Percentiles rank a stretch among this genome's conserved stretches.
These are phyloP conservation scores for Candida dubliniensis DNA, from an alignment of 1,139 yeast genomes.

Conservation along the genomic window DNA sequence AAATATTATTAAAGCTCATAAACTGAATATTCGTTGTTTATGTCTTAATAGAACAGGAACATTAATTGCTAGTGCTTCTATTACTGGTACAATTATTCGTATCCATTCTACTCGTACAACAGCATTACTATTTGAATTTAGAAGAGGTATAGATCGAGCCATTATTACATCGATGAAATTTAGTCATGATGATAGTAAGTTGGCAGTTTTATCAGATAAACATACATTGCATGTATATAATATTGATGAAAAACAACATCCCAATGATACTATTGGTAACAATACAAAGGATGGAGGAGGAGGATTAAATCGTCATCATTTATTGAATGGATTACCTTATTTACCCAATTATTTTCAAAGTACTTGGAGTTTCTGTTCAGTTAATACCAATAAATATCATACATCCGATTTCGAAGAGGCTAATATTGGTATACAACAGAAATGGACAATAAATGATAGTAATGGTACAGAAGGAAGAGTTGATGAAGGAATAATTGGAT, in stretches of 20 bases:
- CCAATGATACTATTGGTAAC: background rate
- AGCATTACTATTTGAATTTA: slow-evolving; percentile 73
- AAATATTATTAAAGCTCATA: slow-evolving; percentile 82
- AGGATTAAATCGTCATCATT: slow-evolving; percentile 59
- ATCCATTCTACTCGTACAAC: slow-evolving; percentile 75
- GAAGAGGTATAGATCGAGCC: slow-evolving; percentile 88
- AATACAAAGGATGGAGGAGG: slow-evolving; percentile 9
- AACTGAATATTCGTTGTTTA: slow-evolving; percentile 64
- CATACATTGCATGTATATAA: slow-evolving; percentile 84
- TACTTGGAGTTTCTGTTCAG: slow-evolving; percentile 85
- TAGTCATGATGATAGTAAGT: slow-evolving; percentile 67
- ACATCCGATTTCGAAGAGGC: background rate
- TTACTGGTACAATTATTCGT: slow-evolving; percentile 81
- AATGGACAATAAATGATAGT: slow-evolving; percentile 24
- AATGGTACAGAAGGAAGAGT: slow-evolving; percentile 28
- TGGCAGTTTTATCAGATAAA: slow-evolving; percentile 88
- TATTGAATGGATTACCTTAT: slow-evolving; percentile 55
- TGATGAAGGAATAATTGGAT: slow-evolving; percentile 71
- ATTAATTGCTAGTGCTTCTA: slow-evolving; percentile 84
- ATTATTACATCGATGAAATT: slow-evolving; percentile 79
- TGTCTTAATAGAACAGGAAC: slow-evolving; percentile 73
- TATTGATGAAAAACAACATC: slow-evolving; percentile 21
- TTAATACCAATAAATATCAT: slow-evolving; percentile 57
- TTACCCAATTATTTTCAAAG: slow-evolving; percentile 77
- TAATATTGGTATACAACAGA: too few relatives aligned